A percentile compares a stretch with the other conserved stretches of the same genome.
These are phyloP conservation scores for Cytospora paraplurivora DNA, from an alignment of 2,329 filamentous ascomycete species.

Conservation along the genomic window DNA sequence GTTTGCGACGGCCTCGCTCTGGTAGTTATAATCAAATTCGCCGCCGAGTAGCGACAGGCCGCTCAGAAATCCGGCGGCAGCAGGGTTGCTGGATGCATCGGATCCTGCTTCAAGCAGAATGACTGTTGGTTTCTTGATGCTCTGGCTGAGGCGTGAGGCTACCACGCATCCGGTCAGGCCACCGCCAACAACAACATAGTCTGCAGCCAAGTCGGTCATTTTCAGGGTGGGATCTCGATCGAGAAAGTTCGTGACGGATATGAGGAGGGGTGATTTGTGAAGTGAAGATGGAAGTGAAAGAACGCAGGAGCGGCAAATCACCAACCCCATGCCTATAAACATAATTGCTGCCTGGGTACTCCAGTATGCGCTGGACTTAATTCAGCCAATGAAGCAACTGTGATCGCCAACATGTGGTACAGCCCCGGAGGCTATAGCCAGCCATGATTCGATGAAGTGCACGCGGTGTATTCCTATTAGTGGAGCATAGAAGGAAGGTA, in stretches of 20 bases:
- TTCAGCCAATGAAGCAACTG: too few relatives aligned
- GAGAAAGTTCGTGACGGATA: too few relatives aligned
- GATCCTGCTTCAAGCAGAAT: conserved; percentile 42
- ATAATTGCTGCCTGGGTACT: too few relatives aligned
- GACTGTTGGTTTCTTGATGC: conserved; percentile 27
- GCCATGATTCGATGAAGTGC: too few relatives aligned
- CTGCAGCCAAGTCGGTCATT: conserved; percentile 30
- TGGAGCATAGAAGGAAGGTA: too few relatives aligned
- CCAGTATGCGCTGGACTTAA: too few relatives aligned
- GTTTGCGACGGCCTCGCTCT: conserved; percentile 37
- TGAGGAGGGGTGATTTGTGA: neutral
- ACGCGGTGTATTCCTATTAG: too few relatives aligned
- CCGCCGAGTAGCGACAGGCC: conserved; percentile 35
- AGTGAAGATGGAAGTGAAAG: neutral
- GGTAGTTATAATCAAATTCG: conserved; percentile 41
- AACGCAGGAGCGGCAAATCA: too few relatives aligned
- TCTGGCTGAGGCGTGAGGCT: conserved; percentile 34
- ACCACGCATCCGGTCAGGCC: conserved; percentile 34
- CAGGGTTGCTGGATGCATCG: neutral
- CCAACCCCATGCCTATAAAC: too few relatives aligned
- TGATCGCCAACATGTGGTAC: too few relatives aligned
- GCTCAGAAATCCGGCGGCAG: too few relatives aligned
- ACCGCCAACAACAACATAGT: conserved; percentile 36
- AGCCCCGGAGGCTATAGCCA: too few relatives aligned
- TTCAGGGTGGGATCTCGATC: neutral